These are phyloP conservation scores for Gaultheria prostrata DNA, from an alignment of 148 eudicot species.

Conservation along the genomic window DNA sequence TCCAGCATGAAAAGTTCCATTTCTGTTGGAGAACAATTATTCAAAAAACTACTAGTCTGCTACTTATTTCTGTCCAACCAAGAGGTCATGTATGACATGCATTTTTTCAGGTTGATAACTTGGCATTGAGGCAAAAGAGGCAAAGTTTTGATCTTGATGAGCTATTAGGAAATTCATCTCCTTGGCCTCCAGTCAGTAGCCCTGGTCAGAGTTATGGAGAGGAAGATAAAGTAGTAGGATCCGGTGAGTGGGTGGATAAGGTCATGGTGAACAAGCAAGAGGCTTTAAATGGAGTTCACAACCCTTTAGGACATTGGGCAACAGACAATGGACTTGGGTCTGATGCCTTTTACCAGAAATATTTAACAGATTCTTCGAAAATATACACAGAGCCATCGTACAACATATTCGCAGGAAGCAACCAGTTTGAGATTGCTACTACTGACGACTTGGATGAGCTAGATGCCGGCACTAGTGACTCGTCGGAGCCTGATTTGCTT, in stretches of 20 bases:
- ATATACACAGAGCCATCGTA: constrained; percentile 52
- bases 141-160: constrained; percentile 87
- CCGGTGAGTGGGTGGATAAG: constrained; percentile 98
- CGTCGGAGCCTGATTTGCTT: constrained; percentile 93
- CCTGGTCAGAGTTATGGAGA: constrained; percentile 45
- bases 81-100: not conserved
- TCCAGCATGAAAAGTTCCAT: not conserved
- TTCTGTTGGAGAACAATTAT: not conserved
- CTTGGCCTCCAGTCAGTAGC: constrained; percentile 78
- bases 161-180: constrained; percentile 74
- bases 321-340: constrained; percentile 43
- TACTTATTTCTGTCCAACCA: not conserved
- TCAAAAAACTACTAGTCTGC: not conserved
- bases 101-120: constrained; percentile 44
- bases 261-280: constrained; percentile 97
- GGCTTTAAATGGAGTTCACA: constrained; percentile 38
- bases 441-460: constrained; percentile 76
- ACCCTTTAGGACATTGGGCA: constrained; percentile 48
- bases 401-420: constrained; percentile 49
- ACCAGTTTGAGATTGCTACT: constrained; percentile 53
- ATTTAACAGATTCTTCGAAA: constrained; percentile 57
- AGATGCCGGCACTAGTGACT: constrained; percentile 95
- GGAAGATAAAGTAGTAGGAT: constrained; percentile 70
- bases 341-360: constrained; percentile 65
- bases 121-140: constrained; percentile 53